Evolutionary conservation across 257 asterid species (phyloP), one percentile per base, ranked within the genome.

Genomic region (Buddleja alternifolia): DNA sequence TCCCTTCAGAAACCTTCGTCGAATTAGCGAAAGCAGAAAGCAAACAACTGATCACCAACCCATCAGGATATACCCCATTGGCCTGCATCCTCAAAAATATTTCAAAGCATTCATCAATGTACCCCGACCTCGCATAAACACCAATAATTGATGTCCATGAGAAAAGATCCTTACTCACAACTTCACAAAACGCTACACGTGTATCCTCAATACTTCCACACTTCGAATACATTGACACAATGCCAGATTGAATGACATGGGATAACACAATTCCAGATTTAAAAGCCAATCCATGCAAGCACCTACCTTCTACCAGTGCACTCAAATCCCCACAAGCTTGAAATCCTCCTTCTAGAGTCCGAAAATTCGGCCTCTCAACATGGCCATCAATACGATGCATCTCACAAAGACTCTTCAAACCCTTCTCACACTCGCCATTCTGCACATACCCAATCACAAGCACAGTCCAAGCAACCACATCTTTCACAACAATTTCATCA

Each of bases 391-490:
- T 59, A 60, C 76, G 45, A 63, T 78, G 90, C 97, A 92, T 85
- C 82, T 86, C 76, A 59, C 79, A 70, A 70, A 91, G 74, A 76
- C 80, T 70, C 75, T 74, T 73, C 80, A 87, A 75, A 23, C 85
- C 90, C 71, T 78, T 87, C 74, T 74, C 82, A 55, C 80, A 80
- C 81, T 80, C 81, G 21, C 86, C 92, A 63, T 85, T 85, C 81
- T 87, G 93, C 75, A 89, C 89, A 67, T 51, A 81, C 61, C 96
- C 96, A 68, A 86, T 81, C 19, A 89, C 71, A 40, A 92, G 88
- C 3, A 91, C 90, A 52, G 96, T 89, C 96, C 97, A 92, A 65
- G 86, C 77, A 73, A 84, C 92, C 32, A 87, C 96, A 75, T 89
- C 96, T 69, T 71, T 92, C 46, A 66, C 56, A 23, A 72, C 37